Evolutionary conservation across 768 basidiomycete genomes (phyloP), one percentile per base, ranked within the genome.

Genomic region (Lactarius hatsudake): DNA sequence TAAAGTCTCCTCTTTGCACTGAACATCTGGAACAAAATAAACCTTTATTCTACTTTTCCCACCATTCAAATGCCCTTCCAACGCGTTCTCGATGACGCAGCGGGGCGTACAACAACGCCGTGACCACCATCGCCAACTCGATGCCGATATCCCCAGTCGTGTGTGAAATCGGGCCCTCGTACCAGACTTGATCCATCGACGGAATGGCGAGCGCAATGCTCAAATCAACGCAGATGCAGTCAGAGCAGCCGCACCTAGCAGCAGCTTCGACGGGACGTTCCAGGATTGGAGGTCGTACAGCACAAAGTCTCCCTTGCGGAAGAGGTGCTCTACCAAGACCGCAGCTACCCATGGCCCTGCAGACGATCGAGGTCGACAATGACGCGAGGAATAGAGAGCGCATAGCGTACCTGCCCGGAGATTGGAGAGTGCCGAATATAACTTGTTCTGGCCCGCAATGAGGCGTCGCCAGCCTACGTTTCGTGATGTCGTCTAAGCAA

Each of bases 131-230:
- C 0, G 87, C 87, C 18, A 86, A 75, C 66, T 89, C 80, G 43
- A 93, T 83, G 3, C 88, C 91, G 61, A 93, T 85, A 74, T 93
- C 91, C 3, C 91, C 91, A 13, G 87, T 80, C 9, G 72, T 77
- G 42, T 73, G 71, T 3, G 20, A n/a, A 65, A 92, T 86, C 0
- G 89, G 89, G 0, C 91, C 91, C 3, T 78, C 75, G 72, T 84
- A 92, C 85, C 86, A 91, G 17, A 79, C 83, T 72, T 93, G 89
- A 65, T 83, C 78, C 85, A 93, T 93, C 59, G 80, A 85, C 8
- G 88, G 86, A 6, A 91, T 77, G 28, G 88, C 76, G 26, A 90
- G 78, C 9, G 77, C 84, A 62, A 86, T 86, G 2, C 85, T 79
- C 15, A 83, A 78, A n/a, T n/a, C n/a, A n/a, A n/a, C n/a, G 36